These are phyloP conservation scores for Hura crepitans DNA, from an alignment of 441 rosid species.

Conservation along the genomic window DNA sequence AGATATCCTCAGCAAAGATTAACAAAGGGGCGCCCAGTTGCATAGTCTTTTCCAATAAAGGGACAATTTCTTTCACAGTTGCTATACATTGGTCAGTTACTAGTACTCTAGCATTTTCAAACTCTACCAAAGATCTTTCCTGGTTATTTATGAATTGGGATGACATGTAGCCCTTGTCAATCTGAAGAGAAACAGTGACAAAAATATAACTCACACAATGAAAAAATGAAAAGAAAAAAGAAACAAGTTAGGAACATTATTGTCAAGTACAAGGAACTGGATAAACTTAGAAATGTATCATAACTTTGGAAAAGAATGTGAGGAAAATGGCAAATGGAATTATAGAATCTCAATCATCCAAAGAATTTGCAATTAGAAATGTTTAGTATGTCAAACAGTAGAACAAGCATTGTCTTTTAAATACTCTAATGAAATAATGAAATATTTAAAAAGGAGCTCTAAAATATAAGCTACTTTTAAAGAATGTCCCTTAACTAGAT, in stretches of 20 bases:
- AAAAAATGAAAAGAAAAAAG: background rate
- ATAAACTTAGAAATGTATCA: background rate
- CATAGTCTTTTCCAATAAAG: constrained; percentile 73
- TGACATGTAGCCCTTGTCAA: constrained; percentile 87
- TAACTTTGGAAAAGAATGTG: background rate
- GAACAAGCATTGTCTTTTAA: constrained; percentile 9
- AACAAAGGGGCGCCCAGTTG: constrained; percentile 84
- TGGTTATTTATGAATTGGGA: constrained; percentile 81
- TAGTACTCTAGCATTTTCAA: constrained; percentile 71
- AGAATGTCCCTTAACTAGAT: background rate
- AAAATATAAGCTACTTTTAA: background rate
- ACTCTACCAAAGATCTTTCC: constrained; percentile 70
- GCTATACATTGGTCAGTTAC: constrained; percentile 77
- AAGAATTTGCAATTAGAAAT: background rate
- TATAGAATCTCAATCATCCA: constrained; percentile 7
- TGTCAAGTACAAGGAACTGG: constrained; percentile 5
- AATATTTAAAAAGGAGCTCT: background rate
- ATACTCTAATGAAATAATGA: background rate
- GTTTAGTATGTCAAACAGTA: background rate
- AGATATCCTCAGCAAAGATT: constrained; percentile 77
- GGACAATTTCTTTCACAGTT: constrained; percentile 61
- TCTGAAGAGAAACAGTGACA: constrained; percentile 38
- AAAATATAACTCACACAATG: background rate
- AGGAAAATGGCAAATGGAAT: background rate
- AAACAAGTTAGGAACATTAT: background rate